Evolutionary conservation across 2,329 filamentous ascomycete species (phyloP), one percentile per base, ranked within the genome.

Genomic region (Aplosporella prunicola): DNA sequence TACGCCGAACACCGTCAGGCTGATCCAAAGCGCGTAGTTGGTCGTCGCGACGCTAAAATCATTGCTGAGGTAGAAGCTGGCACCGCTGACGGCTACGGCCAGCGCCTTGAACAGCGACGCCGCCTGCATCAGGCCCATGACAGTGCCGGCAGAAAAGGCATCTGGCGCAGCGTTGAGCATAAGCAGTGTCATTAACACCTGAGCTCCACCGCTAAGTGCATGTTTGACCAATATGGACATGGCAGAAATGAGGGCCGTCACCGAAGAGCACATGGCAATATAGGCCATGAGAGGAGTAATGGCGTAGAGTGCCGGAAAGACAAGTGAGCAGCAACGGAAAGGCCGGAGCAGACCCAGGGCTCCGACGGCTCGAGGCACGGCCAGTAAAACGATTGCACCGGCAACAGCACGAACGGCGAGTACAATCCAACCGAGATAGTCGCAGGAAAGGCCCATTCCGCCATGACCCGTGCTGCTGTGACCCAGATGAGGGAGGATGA

Each of bases 141-240:
- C 58, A 13, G 64, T 66, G 25, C 65, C 66, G 5, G 65, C 60
- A 1, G 62, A 65, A 34, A 59, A 62, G 5, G 64, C 63, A 40
- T 68, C 65, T 1, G 66, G 65, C 5, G 64, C 62, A 2, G 64
- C 64, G 45, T 66, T 67, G 39, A 68, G 58, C 3, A 67, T 58
- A n/a, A 69, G 61, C 7, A 68, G 53, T 1, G 60, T 51, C 7
- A 68, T 62, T 9, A 67, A 51, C 9, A 65, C 62, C 9, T 61
- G 54, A 6, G 64, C 60, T 9, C 58, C 51, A 17, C 58, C 56
- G 7, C 60, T 54, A n/a, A 67, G 54, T 4, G 57, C 50, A 23
- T 65, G 62, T 41, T 68, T 67, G 40, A 55, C 46, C 18, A 67
- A 51, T 25, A 67, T 65, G 6, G 61, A 56, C 14, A 58, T 43